Evolutionary conservation across 257 asterid genomes (phyloP), one percentile per base, ranked within the genome.

Genomic region (Rauvolfia tetraphylla): DNA sequence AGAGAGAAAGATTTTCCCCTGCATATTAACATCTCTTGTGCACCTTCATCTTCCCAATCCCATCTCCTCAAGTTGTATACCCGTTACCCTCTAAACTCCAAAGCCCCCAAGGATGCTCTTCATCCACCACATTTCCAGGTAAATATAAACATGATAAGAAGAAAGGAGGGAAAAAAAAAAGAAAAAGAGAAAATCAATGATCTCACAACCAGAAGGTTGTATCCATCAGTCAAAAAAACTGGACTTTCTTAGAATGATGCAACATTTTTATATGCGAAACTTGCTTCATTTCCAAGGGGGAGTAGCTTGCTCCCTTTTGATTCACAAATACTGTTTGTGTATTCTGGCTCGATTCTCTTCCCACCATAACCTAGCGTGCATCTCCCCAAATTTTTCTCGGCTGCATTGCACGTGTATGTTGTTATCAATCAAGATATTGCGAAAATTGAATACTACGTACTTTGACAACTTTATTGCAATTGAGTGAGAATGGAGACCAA

Each of bases 331-430:
- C 70, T 93, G 97, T 48, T 87, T 92, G 69, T 90, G 96, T 83
- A 93, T 87, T 85, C 98, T 90, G 59, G 90, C 92, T 76, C 92
- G 79, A 79, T 91, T 93, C 85, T 93, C 95, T 75, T 91, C 98
- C 98, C 98, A 93, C 98, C 98, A 93, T 57, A 90, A 39, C 81
- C 89, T 85, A 13, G 98, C 98, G 58, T 93, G 96, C 86, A 85
- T 78, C 87, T 93, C 98, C 70, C 95, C 93, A 20, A 89, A 90
- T 73, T 86, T 91, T 82, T 93, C 98, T 59, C 97, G 95, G 90
- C 98, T 93, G 90, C 81, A 61, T 77, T 18, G 71, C 54, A 70
- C 27, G 25, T 25, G 3, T n/a, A 70, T 69, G 23, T 53, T 31
- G 59, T 34, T 34, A 46, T 46, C 10, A n/a, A 71, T 20, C 27